Base-by-base conservation (phyloP, 116 monocot genomes). In the Trichopus zeylanicus region DNA sequence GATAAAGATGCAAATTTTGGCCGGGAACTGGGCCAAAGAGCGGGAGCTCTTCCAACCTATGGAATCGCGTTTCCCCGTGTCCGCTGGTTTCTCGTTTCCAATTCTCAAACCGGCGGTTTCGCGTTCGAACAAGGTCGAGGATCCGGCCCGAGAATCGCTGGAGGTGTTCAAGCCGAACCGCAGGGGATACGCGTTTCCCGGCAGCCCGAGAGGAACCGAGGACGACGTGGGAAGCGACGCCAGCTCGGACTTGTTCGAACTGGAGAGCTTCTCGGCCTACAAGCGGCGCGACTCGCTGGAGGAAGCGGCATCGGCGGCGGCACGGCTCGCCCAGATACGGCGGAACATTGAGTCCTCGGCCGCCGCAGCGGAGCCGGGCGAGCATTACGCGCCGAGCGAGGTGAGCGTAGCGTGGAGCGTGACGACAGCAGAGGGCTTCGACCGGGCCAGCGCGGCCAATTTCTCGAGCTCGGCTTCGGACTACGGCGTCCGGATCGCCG, bases 241-340 rank as follows among this genome's bases (percentile, higher is more conserved):
- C 8, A 88, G 88, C 66, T 83, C 83, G 25, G 88, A 88, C 55
- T 72, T 88, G 23, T 88, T 88, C 61, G 88, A 88, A 56, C 73
- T 88, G 33, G 83, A 88, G 70, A 77, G 74, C 69, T 72, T 88
- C 60, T 80, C 83, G 19, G 68, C 81, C 11, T 57, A 63, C 63
- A 78, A 64, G 20, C 67, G 71, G 8, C 63, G 82, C 7, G 82
- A 86, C 73, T 82, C 86, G 4, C 74, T 77, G 18, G 81, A 85
- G 47, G 65, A 81, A 21, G 33, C 37, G 7, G 18, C 42, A 15
- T 9, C 42, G 12, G 42, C 42, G 42, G 42, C 42, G 8, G 42
- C 18, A 0, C 7, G 42, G 42, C 42, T 42, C 3, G 42, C n/a
- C n/a, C 5, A 42, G 13, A 13, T 42, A 13, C 42, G 12, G 13